Evolutionary conservation across 2,329 filamentous ascomycete species (phyloP), one percentile per base, ranked within the genome.

Genomic region (Tolypocladium cylindrosporum): DNA sequence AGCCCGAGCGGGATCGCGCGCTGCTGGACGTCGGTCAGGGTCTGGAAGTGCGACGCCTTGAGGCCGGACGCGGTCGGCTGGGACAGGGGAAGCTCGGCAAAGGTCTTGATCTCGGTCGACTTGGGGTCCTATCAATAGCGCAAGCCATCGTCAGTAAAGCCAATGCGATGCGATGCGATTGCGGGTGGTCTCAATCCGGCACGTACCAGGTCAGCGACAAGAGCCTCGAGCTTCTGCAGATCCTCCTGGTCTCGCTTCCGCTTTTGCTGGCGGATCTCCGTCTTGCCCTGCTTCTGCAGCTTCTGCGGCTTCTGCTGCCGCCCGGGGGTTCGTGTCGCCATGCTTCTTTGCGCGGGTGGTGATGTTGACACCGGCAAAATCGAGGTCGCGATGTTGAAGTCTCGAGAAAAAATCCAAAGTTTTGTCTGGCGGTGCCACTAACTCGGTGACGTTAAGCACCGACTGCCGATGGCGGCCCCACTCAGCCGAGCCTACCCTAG

Each of bases 1-100:
- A 99, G 81, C 10, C 90, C 92, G 60, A 91, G 80, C 7, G 90
- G 91, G 60, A 99, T 88, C n/a, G 92, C 91, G 68, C 87, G 87
- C 54, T 88, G 82, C 76, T 99, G 94, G 66, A 99, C 90, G 63
- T 96, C 92, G 61, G 94, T 99, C 64, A 97, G 79, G 54, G 84
- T 86, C 68, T 92, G 89, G 77, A 93, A 99, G 72, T 97, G 91
- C 14, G 90, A 91, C 45, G 88, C 82, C 63, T 92, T 85, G 61
- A 99, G 84, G 56, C 94, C 94, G 24, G 82, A 81, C 40, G 83
- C 77, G 2, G 94, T 97, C 19, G 90, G 82, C 63, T 87, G 81
- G 56, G 91, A 97, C 58, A 99, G 81, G 19, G 94, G 94, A 0
- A 99, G 81, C 59, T 96, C 86, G 65, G 86, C 79, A 72, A 99